These are phyloP conservation scores for Wickerhamiella sergipiensis DNA, from an alignment of 805 yeast genomes.

Conservation along the genomic window DNA sequence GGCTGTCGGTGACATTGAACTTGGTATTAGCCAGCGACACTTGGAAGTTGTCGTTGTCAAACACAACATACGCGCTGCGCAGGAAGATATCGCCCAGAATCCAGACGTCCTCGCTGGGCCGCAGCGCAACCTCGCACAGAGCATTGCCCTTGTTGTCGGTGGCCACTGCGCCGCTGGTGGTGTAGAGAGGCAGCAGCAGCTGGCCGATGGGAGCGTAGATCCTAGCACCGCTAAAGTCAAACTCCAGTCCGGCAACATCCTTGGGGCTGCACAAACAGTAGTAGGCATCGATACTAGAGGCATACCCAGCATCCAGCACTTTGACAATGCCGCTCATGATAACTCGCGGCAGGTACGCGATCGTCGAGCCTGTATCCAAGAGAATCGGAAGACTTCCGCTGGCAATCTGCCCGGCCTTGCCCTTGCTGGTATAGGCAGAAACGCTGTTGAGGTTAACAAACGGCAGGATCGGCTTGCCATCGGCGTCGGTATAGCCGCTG, in stretches of 20 bases:
- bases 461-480: not conserved
- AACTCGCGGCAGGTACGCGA: conserved; percentile 30
- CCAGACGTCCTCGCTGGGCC: conserved; percentile 21
- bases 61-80: conserved; percentile 54
- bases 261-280: conserved; percentile 26
- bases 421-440: not conserved
- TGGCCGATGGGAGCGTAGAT: conserved; percentile 33
- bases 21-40: conserved; percentile 42
- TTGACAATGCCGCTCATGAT: conserved; percentile 20
- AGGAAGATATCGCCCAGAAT: conserved; percentile 57
- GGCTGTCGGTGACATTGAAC: conserved; percentile 16
- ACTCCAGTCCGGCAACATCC: conserved; percentile 23
- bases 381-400: conserved; percentile 23
- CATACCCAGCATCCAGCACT: conserved; percentile 29
- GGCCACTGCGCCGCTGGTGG: conserved; percentile 8
- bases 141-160: conserved; percentile 13
- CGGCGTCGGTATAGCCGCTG: conserved; percentile 2
- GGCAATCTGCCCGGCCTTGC: conserved; percentile 2
- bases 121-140: conserved; percentile 18
- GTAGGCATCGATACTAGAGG: conserved; percentile 25
- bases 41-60: conserved; percentile 44
- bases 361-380: conserved; percentile 38
- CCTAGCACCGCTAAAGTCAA: conserved; percentile 39
- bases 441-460: conserved; percentile 10
- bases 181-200: conserved; percentile 11